Percentiles rank a stretch among this genome's conserved stretches.
These are phyloP conservation scores for Ceratocystiopsis sp. DNA, from an alignment of 2,329 filamentous ascomycete species.

Conservation along the genomic window DNA sequence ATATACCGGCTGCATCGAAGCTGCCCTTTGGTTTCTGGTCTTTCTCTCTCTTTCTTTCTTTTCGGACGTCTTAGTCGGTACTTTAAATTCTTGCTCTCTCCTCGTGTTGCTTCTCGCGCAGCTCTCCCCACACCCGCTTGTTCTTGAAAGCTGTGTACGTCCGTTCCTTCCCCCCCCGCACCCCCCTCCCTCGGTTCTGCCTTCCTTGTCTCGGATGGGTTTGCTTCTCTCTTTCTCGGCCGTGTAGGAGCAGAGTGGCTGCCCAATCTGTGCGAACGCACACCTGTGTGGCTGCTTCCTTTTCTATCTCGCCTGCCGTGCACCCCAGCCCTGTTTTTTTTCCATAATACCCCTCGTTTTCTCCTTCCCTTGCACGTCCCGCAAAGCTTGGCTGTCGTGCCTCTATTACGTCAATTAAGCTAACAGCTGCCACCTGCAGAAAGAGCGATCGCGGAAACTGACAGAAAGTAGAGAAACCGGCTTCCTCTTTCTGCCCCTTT, in stretches of 20 bases:
- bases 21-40: not conserved
- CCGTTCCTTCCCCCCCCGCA: too few species aligned
- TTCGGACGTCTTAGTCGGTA: not conserved
- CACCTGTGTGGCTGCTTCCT: too few species aligned
- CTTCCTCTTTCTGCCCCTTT: not conserved
- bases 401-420: conserved; percentile 2
- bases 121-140: not conserved
- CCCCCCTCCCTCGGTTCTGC: too few species aligned
- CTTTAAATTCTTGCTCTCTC: not conserved
- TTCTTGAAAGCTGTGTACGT: too few species aligned
- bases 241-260: too few species aligned
- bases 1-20: too few species aligned
- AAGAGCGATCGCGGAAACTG: not conserved
- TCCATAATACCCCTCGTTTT: not conserved
- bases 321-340: not conserved
- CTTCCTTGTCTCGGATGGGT: too few species aligned
- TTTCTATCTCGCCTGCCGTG: too few species aligned
- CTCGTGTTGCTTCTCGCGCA: not conserved
- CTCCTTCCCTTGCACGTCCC: not conserved
- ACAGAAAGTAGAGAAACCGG: not conserved
- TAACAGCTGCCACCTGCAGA: not conserved
- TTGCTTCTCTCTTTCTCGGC: too few species aligned
- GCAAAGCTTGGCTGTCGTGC: not conserved
- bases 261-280: too few species aligned
- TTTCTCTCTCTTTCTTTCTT: not conserved